These are phyloP conservation scores for Asterionellopsis glacialis DNA, from an alignment of 108 stramenopile species.

Conservation along the genomic window DNA sequence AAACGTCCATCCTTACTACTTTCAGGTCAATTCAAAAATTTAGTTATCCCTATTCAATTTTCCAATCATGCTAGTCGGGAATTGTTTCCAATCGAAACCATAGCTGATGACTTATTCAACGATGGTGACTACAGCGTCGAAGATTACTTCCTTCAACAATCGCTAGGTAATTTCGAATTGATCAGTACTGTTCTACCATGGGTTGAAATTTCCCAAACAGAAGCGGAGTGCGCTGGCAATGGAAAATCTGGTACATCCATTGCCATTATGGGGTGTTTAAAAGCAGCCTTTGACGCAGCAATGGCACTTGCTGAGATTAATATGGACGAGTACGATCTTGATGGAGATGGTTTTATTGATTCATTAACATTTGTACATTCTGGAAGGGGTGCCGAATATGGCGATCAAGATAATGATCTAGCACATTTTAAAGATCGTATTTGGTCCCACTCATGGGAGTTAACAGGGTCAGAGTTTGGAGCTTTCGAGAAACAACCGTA, in stretches of 20 bases:
- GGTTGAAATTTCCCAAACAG: conserved; percentile 18
- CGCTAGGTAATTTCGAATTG: conserved; percentile 17
- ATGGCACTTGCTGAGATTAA: conserved; percentile 7
- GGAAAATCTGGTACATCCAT: conserved; percentile 7
- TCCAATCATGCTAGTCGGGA: conserved; percentile 1
- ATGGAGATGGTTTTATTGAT: conserved; percentile 45
- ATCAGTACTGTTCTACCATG: conserved; percentile 10
- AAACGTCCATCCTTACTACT: not conserved
- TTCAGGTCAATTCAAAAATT: not conserved
- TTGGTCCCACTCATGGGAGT: conserved; percentile 7
- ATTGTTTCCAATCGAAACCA: conserved; percentile 5
- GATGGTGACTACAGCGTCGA: conserved; percentile 8
- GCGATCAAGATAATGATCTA: conserved; percentile 33
- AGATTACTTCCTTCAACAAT: conserved; percentile 18
- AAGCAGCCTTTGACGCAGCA: conserved; percentile 10
- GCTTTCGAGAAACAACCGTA: conserved; percentile 28
- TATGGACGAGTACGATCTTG: conserved; percentile 13
- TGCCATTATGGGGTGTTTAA: conserved; percentile 7
- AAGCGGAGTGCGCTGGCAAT: conserved; percentile 11
- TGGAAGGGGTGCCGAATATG: conserved; percentile 71
- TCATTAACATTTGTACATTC: conserved; percentile 59
- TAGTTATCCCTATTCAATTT: conserved; percentile 21
- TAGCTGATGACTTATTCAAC: conserved; percentile 12
- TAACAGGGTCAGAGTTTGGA: not conserved
- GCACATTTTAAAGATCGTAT: conserved; percentile 19